A percentile compares a stretch with the other conserved stretches of the same genome.
These are phyloP conservation scores for Akanthomyces uredinophilus DNA, from an alignment of 2,329 filamentous ascomycete genomes.

Conservation along the genomic window DNA sequence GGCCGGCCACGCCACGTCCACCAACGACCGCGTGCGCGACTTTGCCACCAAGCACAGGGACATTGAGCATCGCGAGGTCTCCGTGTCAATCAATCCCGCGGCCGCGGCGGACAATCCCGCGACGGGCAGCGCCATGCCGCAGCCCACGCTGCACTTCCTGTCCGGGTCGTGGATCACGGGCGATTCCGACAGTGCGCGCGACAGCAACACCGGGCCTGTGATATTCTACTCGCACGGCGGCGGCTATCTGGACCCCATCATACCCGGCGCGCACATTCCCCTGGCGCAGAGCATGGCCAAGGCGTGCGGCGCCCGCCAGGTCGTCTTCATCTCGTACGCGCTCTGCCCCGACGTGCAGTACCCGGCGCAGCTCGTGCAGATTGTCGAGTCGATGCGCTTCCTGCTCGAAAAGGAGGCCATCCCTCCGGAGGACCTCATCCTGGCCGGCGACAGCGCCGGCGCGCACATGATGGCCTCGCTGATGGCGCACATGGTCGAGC, in stretches of 20 bases:
- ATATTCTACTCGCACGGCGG: constrained; percentile 23
- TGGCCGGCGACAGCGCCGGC: constrained; percentile 22
- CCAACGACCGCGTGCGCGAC: not conserved
- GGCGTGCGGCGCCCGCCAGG: constrained; percentile 13
- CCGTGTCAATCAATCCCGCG: not conserved
- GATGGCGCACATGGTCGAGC: constrained; percentile 19
- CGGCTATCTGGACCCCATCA: constrained; percentile 21
- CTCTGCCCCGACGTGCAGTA: constrained; percentile 21
- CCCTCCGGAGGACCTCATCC: constrained; percentile 17
- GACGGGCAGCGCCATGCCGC: not conserved
- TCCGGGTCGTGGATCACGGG: not conserved
- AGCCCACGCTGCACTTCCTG: constrained; percentile 19
- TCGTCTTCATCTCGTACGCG: constrained; percentile 22
- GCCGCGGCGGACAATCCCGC: not conserved
- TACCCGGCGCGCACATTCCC: constrained; percentile 17
- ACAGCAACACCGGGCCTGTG: not conserved
- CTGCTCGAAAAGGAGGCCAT: constrained; percentile 16
- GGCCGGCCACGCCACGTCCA: not conserved
- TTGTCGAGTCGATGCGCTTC: constrained; percentile 17
- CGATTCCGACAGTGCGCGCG: not conserved
- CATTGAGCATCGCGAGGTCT: constrained; percentile 5
- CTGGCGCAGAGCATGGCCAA: constrained; percentile 16
- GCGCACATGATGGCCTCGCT: constrained; percentile 20
- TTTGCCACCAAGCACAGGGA: not conserved
- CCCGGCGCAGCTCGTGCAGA: constrained; percentile 21